Conservation (phyloP, 768 basidiomycete genomes). For the Mycena chlorophos region DNA sequence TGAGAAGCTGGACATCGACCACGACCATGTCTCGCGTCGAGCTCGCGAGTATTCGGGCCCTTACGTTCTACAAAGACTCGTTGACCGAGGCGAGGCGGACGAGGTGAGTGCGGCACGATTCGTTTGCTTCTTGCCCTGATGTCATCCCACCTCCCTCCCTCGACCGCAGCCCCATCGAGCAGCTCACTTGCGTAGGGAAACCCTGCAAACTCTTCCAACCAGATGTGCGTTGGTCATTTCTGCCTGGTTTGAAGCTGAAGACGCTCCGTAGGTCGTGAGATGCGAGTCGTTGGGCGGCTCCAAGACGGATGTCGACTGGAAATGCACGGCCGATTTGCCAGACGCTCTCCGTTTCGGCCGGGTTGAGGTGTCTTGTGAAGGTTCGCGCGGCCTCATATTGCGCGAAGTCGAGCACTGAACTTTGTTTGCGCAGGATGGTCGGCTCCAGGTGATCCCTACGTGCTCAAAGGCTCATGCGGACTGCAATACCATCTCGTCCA, state of each 20-base stretch:
- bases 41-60: constrained; percentile 67
- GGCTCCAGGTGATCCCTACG: constrained; percentile 75
- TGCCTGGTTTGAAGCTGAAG: neutral
- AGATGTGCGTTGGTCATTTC: constrained; percentile 35
- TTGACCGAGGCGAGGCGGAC: constrained; percentile 69
- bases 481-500: constrained; percentile 81
- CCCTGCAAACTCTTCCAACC: constrained; percentile 78
- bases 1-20: constrained; percentile 4
- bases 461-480: constrained; percentile 89
- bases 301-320: constrained; percentile 88
- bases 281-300: constrained; percentile 78
- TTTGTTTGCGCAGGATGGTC: constrained; percentile 61
- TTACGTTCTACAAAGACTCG: constrained; percentile 75
- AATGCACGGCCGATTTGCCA: constrained; percentile 92
- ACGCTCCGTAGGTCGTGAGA: constrained; percentile 57
- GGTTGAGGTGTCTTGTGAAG: constrained; percentile 84
- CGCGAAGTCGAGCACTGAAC: neutral
- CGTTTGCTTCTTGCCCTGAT: neutral
- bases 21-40: constrained; percentile 64
- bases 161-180: constrained; percentile 55
- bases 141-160: too few relatives aligned
- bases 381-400: neutral
- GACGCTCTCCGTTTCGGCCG: constrained; percentile 78
- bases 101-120: neutral
- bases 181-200: constrained; percentile 79